Evolutionary conservation across 2,329 filamentous ascomycete genomes (phyloP), one percentile per base, ranked within the genome.

Genomic region (Monosporascus cannonballus): DNA sequence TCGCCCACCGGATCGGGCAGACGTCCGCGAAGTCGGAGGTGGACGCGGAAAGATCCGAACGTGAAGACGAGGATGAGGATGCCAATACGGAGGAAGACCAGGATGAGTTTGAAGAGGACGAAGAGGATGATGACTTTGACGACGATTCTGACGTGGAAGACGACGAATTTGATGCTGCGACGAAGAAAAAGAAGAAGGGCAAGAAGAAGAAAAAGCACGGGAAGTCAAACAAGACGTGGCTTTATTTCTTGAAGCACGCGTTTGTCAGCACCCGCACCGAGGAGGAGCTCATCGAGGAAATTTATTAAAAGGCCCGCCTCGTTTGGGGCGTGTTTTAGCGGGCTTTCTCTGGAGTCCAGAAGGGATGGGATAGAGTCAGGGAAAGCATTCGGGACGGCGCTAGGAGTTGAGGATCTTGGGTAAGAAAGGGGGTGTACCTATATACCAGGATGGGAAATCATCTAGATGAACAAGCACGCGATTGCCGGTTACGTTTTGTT

Each of bases 1-100:
- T 97, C 47, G 94, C 94, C 11, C 82, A 86, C 57, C 79, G 86
- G 51, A 95, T 97, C 64, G 89, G 87, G 2, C 73, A 81, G 59
- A 65, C 70, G 2, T 67, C 68, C 18, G 51, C 58, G n/a, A 61
- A 65, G 48, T 60, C 61, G 11, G 61, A 61, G 45, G 47, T 56
- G 20, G 52, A 51, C 4, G 50, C 51, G 3, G 51, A 60, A 2
- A 63, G 67, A 17, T 65, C 66, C 18, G 55, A 58, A 17, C 60
- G 67, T 9, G 61, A 71, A 48, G 58, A 51, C 15, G 48, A 61
- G 1, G 52, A 57, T 6, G 61, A 64, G 20, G 61, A 63, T 38
- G 59, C 61, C 14, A 48, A 57, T 34, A 61, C 60, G 7, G 49
- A 59, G 51, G 55, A 65, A 55, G 59, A 51, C 15, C 48, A 61